Percentiles rank a stretch among this genome's conserved stretches.
phyloP scores from a whole-genome alignment of 1,139 yeast genomes.

The Eremothecium sinecaudum region DNA sequence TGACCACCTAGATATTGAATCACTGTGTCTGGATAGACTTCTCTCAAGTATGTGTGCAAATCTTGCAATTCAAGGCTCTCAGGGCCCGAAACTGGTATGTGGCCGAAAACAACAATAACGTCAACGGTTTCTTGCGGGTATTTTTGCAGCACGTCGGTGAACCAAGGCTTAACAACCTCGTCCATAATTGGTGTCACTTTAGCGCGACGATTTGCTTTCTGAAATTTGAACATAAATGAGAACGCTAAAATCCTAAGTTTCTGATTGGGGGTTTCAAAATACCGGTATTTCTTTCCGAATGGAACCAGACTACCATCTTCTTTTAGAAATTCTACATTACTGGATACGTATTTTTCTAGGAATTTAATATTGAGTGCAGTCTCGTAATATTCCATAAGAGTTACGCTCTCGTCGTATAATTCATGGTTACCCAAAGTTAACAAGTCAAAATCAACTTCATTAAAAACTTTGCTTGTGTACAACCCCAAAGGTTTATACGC shows the following conservation, averaged over 20 bases:
- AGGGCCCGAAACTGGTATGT: constrained; percentile 57
- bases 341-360: constrained; percentile 59
- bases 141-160: constrained; percentile 40
- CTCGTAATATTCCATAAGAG: constrained; percentile 54
- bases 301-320: constrained; percentile 47
- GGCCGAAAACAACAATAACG: constrained; percentile 63
- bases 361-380: constrained; percentile 43
- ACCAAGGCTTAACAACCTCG: constrained; percentile 55
- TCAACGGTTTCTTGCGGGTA: constrained; percentile 46
- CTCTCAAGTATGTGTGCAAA: constrained; percentile 48
- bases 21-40: constrained; percentile 47
- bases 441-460: constrained; percentile 61
- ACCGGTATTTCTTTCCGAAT: constrained; percentile 58
- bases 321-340: constrained; percentile 65
- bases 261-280: constrained; percentile 54
- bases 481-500: constrained; percentile 65
- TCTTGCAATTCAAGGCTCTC: constrained; percentile 45
- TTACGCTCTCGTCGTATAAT: constrained; percentile 60
- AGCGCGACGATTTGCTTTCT: constrained; percentile 49
- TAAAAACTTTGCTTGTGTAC: constrained; percentile 53
- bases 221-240: constrained; percentile 75
- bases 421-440: constrained; percentile 91
- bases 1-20: constrained; percentile 94
- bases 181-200: constrained; percentile 55
- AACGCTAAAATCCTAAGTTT: constrained; percentile 51